Evolutionary conservation across 2,329 filamentous ascomycete genomes (phyloP).

Genomic region (Apiospora malaysiana): DNA sequence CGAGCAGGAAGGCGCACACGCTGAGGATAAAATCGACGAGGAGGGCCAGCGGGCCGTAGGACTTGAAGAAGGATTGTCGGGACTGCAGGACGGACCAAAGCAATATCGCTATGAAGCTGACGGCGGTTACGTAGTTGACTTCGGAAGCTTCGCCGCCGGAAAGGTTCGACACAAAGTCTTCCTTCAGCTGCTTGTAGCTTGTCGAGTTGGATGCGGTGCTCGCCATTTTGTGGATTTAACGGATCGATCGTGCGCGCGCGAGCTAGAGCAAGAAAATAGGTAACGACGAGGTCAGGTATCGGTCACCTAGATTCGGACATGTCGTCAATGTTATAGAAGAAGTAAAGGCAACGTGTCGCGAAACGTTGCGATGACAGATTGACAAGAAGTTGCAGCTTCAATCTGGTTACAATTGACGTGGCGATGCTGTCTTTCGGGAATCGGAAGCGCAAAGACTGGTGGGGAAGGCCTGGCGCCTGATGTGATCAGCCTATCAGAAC

Average conservation of each 20-base stretch:
- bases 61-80: constrained; percentile 81
- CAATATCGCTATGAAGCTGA: constrained; percentile 83
- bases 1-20: constrained; percentile 79
- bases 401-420: background rate
- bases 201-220: constrained; percentile 44
- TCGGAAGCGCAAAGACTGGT: background rate
- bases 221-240: constrained; percentile 30
- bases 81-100: constrained; percentile 91
- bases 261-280: constrained; percentile 23
- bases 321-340: background rate
- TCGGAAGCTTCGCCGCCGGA: constrained; percentile 83
- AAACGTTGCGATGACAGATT: constrained; percentile 18
- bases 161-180: constrained; percentile 93
- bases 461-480: background rate
- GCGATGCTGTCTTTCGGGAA: background rate
- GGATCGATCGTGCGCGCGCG: background rate
- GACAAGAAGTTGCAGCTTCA: constrained; percentile 8
- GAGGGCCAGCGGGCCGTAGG: constrained; percentile 71
- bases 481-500: background rate
- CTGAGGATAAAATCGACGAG: constrained; percentile 88
- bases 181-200: constrained; percentile 89
- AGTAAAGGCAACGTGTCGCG: constrained; percentile 23
- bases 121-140: constrained; percentile 84
- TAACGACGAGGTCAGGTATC: constrained; percentile 42
- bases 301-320: background rate